Base-by-base conservation (phyloP, 2,329 filamentous ascomycete species). In the Neospermospora avenae region DNA sequence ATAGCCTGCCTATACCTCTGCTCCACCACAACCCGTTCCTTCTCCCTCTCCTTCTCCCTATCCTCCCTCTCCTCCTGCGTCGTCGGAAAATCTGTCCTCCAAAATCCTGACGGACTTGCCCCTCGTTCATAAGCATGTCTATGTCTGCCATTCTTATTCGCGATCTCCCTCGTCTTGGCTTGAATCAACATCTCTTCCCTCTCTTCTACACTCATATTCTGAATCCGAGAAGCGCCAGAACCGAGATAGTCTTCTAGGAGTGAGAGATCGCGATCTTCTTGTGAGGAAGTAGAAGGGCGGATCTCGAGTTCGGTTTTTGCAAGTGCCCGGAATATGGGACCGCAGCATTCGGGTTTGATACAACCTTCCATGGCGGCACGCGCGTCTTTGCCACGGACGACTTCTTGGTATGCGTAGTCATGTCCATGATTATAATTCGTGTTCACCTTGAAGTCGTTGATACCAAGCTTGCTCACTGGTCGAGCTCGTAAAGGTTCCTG, bases 61-160 rank as follows among this genome's bases (percentile, higher is more conserved):
- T 93, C 85, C 55, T 80, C 77, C 66, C 84, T 78, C 28, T 87
- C 75, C 74, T 97, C 90, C 72, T 98, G 95, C 1, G 95, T 97
- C 25, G 78, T 85, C 1, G 93, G 93, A 72, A 99, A 96, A 67
- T 96, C 93, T 1, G 88, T 83, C 57, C 90, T 82, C 95, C 95
- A 99, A 72, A 91, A 98, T 0, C 92, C 93, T 1, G 91, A 91
- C 13, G 95, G 93, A 10, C 89, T 91, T 46, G 77, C 80, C 63
- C 84, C 81, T 54, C 91, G 83, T 61, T 87, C 83, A 73, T 88
- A 92, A 28, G 85, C 81, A 67, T 93, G 84, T 58, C 89, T 82
- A 74, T 97, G 93, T 71, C 82, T 91, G 5, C 92, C 92, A 72
- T 84, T 85, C 63, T 84, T 82, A 69, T 93, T 87, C 1, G 93